phyloP scores from a whole-genome alignment of 495 filamentous ascomycete species.

The Penicillium tannophilum region DNA sequence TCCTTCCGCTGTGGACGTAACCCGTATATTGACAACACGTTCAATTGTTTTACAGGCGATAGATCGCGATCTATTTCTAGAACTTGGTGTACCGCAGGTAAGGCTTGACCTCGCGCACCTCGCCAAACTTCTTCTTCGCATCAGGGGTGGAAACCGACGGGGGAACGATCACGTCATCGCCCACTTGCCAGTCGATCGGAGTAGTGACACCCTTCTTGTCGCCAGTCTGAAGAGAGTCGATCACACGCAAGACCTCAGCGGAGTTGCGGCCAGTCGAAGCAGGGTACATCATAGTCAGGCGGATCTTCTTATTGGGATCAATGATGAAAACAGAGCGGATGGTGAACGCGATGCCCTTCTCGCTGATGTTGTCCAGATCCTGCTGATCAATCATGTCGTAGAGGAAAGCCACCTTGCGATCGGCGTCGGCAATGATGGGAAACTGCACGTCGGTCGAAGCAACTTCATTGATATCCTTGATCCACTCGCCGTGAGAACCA shows the following conservation, averaged over 20 bases:
- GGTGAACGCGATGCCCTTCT: slow-evolving; percentile 96
- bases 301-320: slow-evolving; percentile 97
- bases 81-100: slow-evolving; percentile 52
- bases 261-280: slow-evolving; percentile 97
- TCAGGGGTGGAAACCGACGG: slow-evolving; percentile 83
- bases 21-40: not conserved
- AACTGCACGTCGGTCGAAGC: slow-evolving; percentile 78
- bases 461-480: slow-evolving; percentile 96
- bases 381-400: slow-evolving; percentile 98
- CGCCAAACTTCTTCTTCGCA: slow-evolving; percentile 87
- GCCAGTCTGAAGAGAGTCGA: slow-evolving; percentile 95
- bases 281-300: slow-evolving; percentile 93
- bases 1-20: not conserved
- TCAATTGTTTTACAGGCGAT: not conserved
- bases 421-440: slow-evolving; percentile 97
- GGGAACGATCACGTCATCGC: slow-evolving; percentile 95
- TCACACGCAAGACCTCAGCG: slow-evolving; percentile 90
- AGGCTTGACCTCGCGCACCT: slow-evolving; percentile 92
- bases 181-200: slow-evolving; percentile 87
- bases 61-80: slow-evolving; percentile 9
- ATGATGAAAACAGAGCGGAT: slow-evolving; percentile 99
- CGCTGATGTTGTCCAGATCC: slow-evolving; percentile 83
- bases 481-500: slow-evolving; percentile 69
- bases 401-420: slow-evolving; percentile 83
- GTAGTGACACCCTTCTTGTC: slow-evolving; percentile 96